A percentile compares a stretch with the other conserved stretches of the same genome.
Evolutionary conservation across 805 yeast genomes (phyloP).

Genomic region (Pichia californica): DNA sequence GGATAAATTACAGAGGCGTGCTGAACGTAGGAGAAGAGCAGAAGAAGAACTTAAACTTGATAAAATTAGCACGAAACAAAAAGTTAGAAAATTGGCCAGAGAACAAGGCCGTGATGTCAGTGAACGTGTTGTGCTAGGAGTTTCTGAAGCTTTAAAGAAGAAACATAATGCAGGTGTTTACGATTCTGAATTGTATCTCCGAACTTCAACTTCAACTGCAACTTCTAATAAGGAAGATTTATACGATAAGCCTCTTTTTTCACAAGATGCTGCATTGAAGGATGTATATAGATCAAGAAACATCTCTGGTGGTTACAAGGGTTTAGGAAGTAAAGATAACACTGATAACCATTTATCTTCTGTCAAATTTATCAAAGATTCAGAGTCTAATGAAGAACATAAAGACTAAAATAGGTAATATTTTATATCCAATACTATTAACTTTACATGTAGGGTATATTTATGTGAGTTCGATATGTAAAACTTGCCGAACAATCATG

Average conservation of each 20-base stretch:
- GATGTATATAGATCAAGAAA: conserved; percentile 41
- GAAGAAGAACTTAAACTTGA: conserved; percentile 40
- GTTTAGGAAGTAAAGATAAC: conserved; percentile 18
- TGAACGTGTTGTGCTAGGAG: conserved; percentile 48
- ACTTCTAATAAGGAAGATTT: conserved; percentile 37
- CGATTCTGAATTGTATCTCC: conserved; percentile 53
- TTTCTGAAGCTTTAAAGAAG: conserved; percentile 21
- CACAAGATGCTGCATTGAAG: conserved; percentile 43
- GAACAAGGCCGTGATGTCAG: conserved; percentile 48
- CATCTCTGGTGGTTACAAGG: conserved; percentile 6
- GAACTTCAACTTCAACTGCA: conserved; percentile 31
- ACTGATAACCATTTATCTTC: conserved; percentile 27
- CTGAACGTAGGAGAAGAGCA: conserved; percentile 40
- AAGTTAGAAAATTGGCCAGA: conserved; percentile 36
- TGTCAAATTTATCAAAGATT: conserved; percentile 24
- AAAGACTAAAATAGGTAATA: no score
- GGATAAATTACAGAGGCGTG: conserved; percentile 34
- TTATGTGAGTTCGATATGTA: no score
- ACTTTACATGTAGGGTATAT: no score
- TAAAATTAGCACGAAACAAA: conserved; percentile 39
- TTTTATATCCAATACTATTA: background rate
- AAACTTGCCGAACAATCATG: no score
- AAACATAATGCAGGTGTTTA: conserved; percentile 37
- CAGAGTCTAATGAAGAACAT: background rate
- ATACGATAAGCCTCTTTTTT: conserved; percentile 55